Conservation (phyloP, 352 stramenopile genomes). For the Globisporangium nodosum region DNA sequence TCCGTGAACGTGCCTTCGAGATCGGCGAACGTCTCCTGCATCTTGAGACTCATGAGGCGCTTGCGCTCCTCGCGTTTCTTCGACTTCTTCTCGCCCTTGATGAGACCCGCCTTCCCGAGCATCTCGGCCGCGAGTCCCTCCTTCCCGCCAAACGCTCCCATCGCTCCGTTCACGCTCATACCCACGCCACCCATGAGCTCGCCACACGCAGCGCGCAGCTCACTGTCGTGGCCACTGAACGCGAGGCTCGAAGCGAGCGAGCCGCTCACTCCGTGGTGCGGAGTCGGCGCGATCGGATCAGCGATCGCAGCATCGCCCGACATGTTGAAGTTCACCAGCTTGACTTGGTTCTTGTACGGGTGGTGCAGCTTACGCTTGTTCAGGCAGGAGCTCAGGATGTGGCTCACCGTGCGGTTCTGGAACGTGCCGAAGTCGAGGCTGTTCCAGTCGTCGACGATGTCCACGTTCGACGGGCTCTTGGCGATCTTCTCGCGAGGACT, state of each 20-base stretch:
- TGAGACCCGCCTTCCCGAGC: not conserved
- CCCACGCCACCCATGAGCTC: conserved; percentile 1
- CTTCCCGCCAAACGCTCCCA: conserved; percentile 25
- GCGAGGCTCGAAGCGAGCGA: conserved; percentile 52
- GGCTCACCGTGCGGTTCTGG: conserved; percentile 79
- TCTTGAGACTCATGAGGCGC: conserved; percentile 54
- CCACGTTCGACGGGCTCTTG: conserved; percentile 71
- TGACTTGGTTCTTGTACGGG: conserved; percentile 82
- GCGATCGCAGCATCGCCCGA: conserved; percentile 17
- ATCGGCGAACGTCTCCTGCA: conserved; percentile 63
- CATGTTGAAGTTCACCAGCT: conserved; percentile 80
- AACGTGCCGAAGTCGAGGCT: conserved; percentile 75
- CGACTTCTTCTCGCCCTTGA: conserved; percentile 50
- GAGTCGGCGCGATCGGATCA: conserved; percentile 8
- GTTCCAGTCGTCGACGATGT: conserved; percentile 78
- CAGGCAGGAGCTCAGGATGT: conserved; percentile 77
- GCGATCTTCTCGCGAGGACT: conserved; percentile 45
- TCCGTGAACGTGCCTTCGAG: conserved; percentile 61
- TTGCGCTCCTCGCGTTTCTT: conserved; percentile 66
- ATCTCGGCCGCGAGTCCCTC: conserved; percentile 14
- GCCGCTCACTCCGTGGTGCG: conserved; percentile 18
- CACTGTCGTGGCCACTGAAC: conserved; percentile 31
- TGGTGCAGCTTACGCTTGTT: conserved; percentile 80
- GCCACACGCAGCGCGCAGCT: not conserved
- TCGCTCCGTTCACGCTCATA: conserved; percentile 10